phyloP scores from a whole-genome alignment of 1,284 basidiomycete genomes.

The Cutaneotrichosporon curvatum region DNA sequence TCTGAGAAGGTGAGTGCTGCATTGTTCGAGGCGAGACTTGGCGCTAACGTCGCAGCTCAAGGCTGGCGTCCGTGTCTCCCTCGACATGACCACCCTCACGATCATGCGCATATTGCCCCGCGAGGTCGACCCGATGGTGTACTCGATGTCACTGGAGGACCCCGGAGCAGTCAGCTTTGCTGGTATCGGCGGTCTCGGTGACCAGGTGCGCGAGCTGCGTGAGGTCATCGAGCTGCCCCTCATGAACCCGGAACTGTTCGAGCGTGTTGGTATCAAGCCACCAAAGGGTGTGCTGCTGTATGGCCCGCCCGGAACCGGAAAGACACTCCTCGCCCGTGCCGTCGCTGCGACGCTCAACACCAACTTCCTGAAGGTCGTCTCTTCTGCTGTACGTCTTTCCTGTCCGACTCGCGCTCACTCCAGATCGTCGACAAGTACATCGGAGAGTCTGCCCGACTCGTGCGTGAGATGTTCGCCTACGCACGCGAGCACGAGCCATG shows the following conservation, averaged over 20 bases:
- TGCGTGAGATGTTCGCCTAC: constrained; percentile 98
- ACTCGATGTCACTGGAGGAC: constrained; percentile 99
- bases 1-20: constrained; percentile 57
- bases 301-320: constrained; percentile 90
- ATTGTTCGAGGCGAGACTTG: background rate
- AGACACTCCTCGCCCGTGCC: constrained; percentile 89
- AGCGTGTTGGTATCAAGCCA: constrained; percentile 91
- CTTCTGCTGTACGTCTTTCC: constrained; percentile 59
- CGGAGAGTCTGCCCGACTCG: constrained; percentile 88
- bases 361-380: constrained; percentile 97
- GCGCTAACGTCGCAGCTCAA: constrained; percentile 57
- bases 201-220: constrained; percentile 92
- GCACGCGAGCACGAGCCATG: constrained; percentile 96
- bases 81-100: constrained; percentile 99
- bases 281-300: constrained; percentile 97
- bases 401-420: background rate
- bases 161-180: constrained; percentile 93
- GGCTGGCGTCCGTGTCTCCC: constrained; percentile 85
- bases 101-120: constrained; percentile 98
- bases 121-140: constrained; percentile 96
- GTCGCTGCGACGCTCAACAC: constrained; percentile 93
- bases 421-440: constrained; percentile 98
- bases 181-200: constrained; percentile 90
- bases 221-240: constrained; percentile 97
- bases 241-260: constrained; percentile 90